Conservation (phyloP, 176 grass and related monocot species). For the Musa itinerans region DNA sequence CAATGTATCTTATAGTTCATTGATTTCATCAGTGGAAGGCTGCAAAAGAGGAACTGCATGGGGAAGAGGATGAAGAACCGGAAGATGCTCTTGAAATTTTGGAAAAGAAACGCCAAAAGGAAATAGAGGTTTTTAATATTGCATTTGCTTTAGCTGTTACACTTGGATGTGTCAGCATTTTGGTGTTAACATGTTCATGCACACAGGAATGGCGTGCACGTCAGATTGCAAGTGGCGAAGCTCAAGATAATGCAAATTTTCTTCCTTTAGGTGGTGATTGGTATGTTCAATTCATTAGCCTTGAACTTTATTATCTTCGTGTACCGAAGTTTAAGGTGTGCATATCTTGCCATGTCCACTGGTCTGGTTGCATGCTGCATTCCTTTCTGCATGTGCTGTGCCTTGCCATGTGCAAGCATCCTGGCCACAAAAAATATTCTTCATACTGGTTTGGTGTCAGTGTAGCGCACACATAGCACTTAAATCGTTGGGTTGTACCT, state of each 20-base stretch:
- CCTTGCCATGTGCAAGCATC: too few species aligned
- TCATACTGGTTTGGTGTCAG: too few species aligned
- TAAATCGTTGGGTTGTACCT: too few species aligned
- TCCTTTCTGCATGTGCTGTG: too few species aligned
- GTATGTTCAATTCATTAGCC: slow-evolving; percentile 31
- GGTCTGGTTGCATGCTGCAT: too few species aligned
- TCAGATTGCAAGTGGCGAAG: slow-evolving; percentile 79
- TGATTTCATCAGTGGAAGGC: slow-evolving; percentile 72
- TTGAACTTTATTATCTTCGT: too few species aligned
- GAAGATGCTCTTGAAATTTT: slow-evolving; percentile 64
- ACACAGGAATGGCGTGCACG: slow-evolving; percentile 64
- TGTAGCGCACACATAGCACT: too few species aligned
- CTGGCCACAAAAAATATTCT: too few species aligned
- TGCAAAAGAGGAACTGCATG: slow-evolving; percentile 88
- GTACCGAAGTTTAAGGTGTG: too few species aligned
- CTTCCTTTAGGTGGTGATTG: slow-evolving; percentile 81
- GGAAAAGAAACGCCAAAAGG: slow-evolving; percentile 82
- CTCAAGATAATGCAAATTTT: slow-evolving; percentile 86
- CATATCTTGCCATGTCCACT: too few species aligned
- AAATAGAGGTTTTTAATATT: slow-evolving; percentile 48
- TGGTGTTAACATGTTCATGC: slow-evolving; percentile 4
- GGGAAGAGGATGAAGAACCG: slow-evolving; percentile 74
- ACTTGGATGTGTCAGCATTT: neutral
- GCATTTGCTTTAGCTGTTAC: neutral
- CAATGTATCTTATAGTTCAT: too few species aligned